Conservation (phyloP, 2,329 filamentous ascomycete species). For the Bisporella sp. region DNA sequence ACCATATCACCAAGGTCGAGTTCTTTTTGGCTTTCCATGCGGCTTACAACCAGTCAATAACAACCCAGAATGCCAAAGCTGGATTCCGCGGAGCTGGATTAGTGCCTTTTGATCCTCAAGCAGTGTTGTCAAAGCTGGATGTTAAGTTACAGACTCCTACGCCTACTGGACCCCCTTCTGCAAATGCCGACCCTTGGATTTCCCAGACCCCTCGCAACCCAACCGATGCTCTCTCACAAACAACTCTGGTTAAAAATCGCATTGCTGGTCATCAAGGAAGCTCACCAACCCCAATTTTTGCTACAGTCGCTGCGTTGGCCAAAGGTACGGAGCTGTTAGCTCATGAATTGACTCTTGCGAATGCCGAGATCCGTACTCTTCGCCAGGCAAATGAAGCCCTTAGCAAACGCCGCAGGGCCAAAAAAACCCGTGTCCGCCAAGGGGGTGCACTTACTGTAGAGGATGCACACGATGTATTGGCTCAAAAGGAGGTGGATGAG, state of each 20-base stretch:
- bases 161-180: slow-evolving; percentile 7
- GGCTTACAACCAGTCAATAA: slow-evolving; percentile 23
- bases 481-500: background rate
- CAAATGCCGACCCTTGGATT: slow-evolving; percentile 7
- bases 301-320: background rate
- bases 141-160: slow-evolving; percentile 18
- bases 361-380: slow-evolving; percentile 5
- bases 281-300: slow-evolving; percentile 1
- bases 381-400: slow-evolving; percentile 10
- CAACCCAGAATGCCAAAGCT: slow-evolving; percentile 22
- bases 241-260: slow-evolving; percentile 6
- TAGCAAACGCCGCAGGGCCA: slow-evolving; percentile 12
- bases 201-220: slow-evolving; percentile 11
- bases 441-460: slow-evolving; percentile 12
- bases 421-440: slow-evolving; percentile 11
- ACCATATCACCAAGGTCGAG: background rate
- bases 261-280: slow-evolving; percentile 5
- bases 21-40: slow-evolving; percentile 6
- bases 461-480: slow-evolving; percentile 7
- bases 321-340: background rate
- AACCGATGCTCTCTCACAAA: slow-evolving; percentile 8
- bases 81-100: slow-evolving; percentile 27
- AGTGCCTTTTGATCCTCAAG: slow-evolving; percentile 25
- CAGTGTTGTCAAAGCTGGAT: slow-evolving; percentile 28
- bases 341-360: slow-evolving; percentile 1